phyloP scores from a whole-genome alignment of 495 filamentous ascomycete genomes.

The Talaromyces trachyspermus region DNA sequence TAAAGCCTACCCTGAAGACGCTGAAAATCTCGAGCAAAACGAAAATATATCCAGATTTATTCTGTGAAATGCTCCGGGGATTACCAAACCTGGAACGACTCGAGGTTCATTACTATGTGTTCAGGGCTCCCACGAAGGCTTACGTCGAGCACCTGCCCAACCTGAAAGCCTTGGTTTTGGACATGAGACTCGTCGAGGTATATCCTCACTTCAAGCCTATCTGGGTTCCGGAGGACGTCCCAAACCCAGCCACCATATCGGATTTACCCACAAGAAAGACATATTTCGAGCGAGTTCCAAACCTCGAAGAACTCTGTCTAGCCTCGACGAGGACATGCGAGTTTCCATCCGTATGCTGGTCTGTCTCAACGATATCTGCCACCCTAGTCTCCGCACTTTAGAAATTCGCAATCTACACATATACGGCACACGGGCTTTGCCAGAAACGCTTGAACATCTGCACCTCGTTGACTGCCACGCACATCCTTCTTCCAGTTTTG shows the following conservation, averaged over 20 bases:
- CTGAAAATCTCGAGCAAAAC: conserved; percentile 36
- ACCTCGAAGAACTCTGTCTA: conserved; percentile 31
- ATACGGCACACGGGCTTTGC: conserved; percentile 15
- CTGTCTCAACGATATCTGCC: conserved; percentile 11
- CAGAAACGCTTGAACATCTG: conserved; percentile 25
- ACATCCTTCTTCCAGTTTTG: conserved; percentile 9
- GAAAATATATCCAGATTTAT: conserved; percentile 23
- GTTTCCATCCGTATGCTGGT: conserved; percentile 19
- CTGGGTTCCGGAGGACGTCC: neutral
- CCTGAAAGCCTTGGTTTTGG: conserved; percentile 26
- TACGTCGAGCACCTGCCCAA: conserved; percentile 30
- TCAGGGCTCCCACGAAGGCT: conserved; percentile 7
- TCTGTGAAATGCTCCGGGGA: conserved; percentile 22
- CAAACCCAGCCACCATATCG: neutral
- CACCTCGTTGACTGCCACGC: conserved; percentile 13
- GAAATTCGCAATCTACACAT: conserved; percentile 24
- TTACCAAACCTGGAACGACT: conserved; percentile 36
- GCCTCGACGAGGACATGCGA: neutral
- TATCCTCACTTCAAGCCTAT: neutral
- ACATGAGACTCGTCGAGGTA: conserved; percentile 12
- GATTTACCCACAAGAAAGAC: neutral
- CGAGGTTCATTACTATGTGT: conserved; percentile 24
- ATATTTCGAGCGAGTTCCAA: conserved; percentile 20
- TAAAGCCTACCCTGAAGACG: conserved; percentile 30
- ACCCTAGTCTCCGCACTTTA: conserved; percentile 22